A percentile compares a stretch with the other conserved stretches of the same genome.
Evolutionary conservation across 225 moss, liverwort and hornwort species (phyloP).

Genomic region (Thuidium tamariscinum): DNA sequence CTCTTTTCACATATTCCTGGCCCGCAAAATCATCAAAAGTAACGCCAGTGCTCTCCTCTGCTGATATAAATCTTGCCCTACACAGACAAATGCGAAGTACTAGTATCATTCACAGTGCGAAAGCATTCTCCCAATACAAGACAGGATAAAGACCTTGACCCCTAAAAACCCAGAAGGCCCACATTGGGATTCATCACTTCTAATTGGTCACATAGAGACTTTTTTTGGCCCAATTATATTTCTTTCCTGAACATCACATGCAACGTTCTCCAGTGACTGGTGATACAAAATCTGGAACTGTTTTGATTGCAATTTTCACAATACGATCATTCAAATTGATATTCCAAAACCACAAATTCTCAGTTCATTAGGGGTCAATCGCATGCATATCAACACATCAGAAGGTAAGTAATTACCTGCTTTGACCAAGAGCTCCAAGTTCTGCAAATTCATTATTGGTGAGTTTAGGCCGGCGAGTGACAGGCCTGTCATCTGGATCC

Average conservation of each 20-base stretch:
- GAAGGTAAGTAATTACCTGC: constrained; percentile 44
- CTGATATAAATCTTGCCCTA: constrained; percentile 98
- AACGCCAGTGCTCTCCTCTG: constrained; percentile 96
- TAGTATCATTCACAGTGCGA: neutral
- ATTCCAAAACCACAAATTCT: neutral
- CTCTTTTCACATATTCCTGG: constrained; percentile 97
- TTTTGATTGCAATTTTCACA: neutral
- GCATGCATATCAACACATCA: neutral
- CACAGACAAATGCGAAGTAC: constrained; percentile 5
- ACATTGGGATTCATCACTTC: neutral
- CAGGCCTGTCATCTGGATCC: constrained; percentile 62
- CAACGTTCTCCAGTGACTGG: neutral
- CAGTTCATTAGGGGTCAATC: neutral
- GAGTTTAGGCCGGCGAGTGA: constrained; percentile 71
- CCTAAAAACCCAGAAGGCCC: neutral
- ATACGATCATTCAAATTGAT: neutral
- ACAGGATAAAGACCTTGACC: neutral
- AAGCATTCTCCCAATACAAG: neutral
- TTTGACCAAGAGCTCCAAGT: constrained; percentile 95
- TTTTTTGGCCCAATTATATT: neutral
- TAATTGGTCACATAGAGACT: neutral
- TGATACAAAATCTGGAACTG: neutral
- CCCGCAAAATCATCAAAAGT: constrained; percentile 99
- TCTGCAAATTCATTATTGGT: constrained; percentile 54
- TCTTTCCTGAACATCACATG: neutral